phyloP scores from a whole-genome alignment of 371 early-diverging fungal species.

The Mortierella sp. region DNA sequence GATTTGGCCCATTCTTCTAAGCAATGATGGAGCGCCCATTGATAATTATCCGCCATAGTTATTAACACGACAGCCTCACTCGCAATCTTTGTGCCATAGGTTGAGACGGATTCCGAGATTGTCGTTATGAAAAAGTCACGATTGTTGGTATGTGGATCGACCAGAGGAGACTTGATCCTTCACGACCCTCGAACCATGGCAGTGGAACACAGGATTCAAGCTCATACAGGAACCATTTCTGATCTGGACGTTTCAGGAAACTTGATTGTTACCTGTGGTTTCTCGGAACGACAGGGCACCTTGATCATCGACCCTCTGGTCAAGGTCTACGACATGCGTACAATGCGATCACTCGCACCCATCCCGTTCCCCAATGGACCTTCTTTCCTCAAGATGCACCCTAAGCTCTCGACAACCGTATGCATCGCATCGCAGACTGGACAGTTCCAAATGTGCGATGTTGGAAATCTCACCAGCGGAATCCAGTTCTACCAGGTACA shows the following conservation, averaged over 20 bases:
- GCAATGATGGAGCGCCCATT: neutral
- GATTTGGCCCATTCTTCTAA: too few relatives aligned
- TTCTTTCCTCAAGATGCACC: slow-evolving; percentile 80
- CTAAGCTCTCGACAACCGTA: slow-evolving; percentile 77
- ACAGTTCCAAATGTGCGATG: slow-evolving; percentile 84
- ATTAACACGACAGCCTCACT: neutral
- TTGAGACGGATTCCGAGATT: slow-evolving; percentile 68
- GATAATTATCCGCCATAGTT: neutral
- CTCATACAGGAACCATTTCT: slow-evolving; percentile 83
- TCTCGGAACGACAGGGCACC: slow-evolving; percentile 76
- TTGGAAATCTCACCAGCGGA: slow-evolving; percentile 68
- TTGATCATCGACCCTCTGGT: slow-evolving; percentile 84
- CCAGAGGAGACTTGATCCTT: slow-evolving; percentile 76
- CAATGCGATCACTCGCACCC: slow-evolving; percentile 78
- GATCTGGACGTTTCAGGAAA: slow-evolving; percentile 86
- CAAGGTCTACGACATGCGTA: slow-evolving; percentile 89
- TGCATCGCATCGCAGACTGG: slow-evolving; percentile 80
- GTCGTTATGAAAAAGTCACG: slow-evolving; percentile 80
- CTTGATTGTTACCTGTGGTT: slow-evolving; percentile 84
- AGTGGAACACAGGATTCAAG: slow-evolving; percentile 79
- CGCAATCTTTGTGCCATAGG: slow-evolving; percentile 33
- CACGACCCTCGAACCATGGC: slow-evolving; percentile 80
- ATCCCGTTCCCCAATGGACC: slow-evolving; percentile 84
- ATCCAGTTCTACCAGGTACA: slow-evolving; percentile 77
- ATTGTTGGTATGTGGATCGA: slow-evolving; percentile 78